Conservation (phyloP, 306 rosid species). For the apple (Malus domestica) region ASM211411v1 NC_041789.1:23195001-23195500, state of each 20-base stretch:
- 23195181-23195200: conserved; percentile 76
- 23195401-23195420: conserved; percentile 1
- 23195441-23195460: background rate
- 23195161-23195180: conserved; percentile 80
- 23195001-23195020: conserved; percentile 20
- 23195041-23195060: background rate
- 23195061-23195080: background rate
- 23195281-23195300: conserved; percentile 99
- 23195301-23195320: conserved; percentile 91
- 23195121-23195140: conserved; percentile 70
- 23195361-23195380: conserved; percentile 49
- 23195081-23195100: background rate
- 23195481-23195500: background rate
- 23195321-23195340: conserved; percentile 44
- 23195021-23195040: background rate
- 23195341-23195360: conserved; percentile 54
- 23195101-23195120: conserved; percentile 53
- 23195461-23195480: background rate
- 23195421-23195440: conserved; percentile 19
- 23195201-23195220: conserved; percentile 89
- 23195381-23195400: conserved; percentile 49
- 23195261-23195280: conserved; percentile 98
- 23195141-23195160: conserved; percentile 76
- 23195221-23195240: conserved; percentile 99
- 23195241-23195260: conserved; percentile 99